Percentiles rank a stretch among this genome's conserved stretches.
Evolutionary conservation across 169 alveolate species (phyloP).

Genomic region (Prorocentrum cordatum): DNA sequence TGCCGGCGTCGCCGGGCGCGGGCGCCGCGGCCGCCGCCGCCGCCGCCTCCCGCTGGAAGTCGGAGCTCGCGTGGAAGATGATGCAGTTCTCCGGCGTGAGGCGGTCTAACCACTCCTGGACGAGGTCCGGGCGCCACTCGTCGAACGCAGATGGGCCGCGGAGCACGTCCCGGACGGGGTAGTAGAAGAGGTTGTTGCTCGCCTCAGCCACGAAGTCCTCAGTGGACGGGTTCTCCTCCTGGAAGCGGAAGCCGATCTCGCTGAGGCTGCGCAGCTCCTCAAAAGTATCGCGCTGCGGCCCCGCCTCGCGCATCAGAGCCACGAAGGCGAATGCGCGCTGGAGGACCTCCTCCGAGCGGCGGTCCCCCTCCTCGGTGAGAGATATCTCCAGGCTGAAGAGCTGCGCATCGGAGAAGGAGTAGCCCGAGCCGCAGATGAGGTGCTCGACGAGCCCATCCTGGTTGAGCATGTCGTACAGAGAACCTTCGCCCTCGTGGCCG

Average conservation of each 20-base stretch:
- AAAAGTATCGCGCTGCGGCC: background rate
- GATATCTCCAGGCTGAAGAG: background rate
- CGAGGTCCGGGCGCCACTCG: background rate
- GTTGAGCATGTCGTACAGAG: constrained; percentile 75
- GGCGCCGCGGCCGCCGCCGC: background rate
- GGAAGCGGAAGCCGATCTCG: background rate
- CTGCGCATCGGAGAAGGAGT: background rate
- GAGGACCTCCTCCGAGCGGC: background rate
- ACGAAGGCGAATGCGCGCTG: background rate
- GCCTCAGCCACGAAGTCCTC: background rate
- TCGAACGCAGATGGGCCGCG: background rate
- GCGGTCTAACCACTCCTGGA: background rate
- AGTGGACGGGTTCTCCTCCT: background rate
- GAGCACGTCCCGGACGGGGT: background rate
- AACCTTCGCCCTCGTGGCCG: constrained; percentile 78
- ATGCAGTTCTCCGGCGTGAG: background rate
- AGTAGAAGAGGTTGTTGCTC: background rate
- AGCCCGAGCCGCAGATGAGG: constrained; percentile 40
- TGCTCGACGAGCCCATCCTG: constrained; percentile 75
- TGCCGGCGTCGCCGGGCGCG: background rate
- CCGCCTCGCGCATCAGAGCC: background rate
- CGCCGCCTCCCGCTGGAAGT: background rate
- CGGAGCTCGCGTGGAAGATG: background rate
- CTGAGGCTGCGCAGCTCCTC: background rate
- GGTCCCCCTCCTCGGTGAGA: background rate